Evolutionary conservation across 176 grass and related monocot species (phyloP).

Genomic region (Raddia guianensis): DNA sequence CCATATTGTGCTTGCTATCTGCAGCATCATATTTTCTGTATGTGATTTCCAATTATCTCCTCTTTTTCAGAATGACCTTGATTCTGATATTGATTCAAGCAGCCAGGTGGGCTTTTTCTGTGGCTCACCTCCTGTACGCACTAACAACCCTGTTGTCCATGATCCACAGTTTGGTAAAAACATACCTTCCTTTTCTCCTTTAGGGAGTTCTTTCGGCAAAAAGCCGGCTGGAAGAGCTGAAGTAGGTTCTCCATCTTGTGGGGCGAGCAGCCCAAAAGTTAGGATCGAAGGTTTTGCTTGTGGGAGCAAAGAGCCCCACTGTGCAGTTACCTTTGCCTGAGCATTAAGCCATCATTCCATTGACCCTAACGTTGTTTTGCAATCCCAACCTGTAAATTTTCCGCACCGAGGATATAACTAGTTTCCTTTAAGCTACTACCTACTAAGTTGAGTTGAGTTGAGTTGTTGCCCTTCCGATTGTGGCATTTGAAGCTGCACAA

Average conservation of each 20-base stretch:
- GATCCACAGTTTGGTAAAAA: slow-evolving; percentile 74
- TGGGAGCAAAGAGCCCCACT: slow-evolving; percentile 59
- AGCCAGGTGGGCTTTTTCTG: slow-evolving; percentile 67
- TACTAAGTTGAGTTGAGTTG: slow-evolving; percentile 10
- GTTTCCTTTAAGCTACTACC: slow-evolving; percentile 42
- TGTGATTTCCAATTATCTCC: slow-evolving; percentile 22
- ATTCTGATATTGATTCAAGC: slow-evolving; percentile 58
- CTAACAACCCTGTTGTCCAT: slow-evolving; percentile 79
- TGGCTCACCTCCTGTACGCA: slow-evolving; percentile 84
- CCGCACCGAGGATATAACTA: slow-evolving; percentile 35
- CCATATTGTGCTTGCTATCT: background rate
- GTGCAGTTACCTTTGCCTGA: slow-evolving; percentile 72
- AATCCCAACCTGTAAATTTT: slow-evolving; percentile 49
- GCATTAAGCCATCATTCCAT: slow-evolving; percentile 24
- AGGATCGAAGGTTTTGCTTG: slow-evolving; percentile 91
- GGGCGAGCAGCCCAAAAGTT: slow-evolving; percentile 73
- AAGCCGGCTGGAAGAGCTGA: slow-evolving; percentile 50
- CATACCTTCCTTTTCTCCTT: slow-evolving; percentile 60
- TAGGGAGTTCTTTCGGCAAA: slow-evolving; percentile 62
- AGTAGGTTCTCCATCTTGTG: slow-evolving; percentile 69
- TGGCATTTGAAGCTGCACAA: slow-evolving; percentile 63
- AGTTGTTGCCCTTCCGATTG: slow-evolving; percentile 38
- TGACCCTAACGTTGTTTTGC: slow-evolving; percentile 46
- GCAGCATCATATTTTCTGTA: background rate
- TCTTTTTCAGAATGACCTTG: slow-evolving; percentile 59